Conservation (phyloP, 1,139 yeast species). For the Yamadazyma epiphylla region DNA sequence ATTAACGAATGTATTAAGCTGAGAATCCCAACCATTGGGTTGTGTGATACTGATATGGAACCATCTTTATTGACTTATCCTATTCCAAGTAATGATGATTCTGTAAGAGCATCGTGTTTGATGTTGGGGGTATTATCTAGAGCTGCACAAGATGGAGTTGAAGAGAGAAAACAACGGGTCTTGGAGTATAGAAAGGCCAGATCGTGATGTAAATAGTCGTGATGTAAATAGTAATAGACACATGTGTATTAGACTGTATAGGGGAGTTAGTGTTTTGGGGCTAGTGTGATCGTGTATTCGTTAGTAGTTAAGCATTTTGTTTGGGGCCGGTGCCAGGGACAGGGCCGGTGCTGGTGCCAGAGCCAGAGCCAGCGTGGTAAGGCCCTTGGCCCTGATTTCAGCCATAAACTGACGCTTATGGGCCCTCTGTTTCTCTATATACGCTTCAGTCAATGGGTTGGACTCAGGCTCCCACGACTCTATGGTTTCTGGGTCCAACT, state of each 20-base stretch:
- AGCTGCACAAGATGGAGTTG: conserved; percentile 79
- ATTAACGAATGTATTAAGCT: conserved; percentile 77
- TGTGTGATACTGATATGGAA: conserved; percentile 91
- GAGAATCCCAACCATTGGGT: conserved; percentile 89
- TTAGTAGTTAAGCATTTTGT: too few relatives aligned
- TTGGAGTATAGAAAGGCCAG: conserved; percentile 20
- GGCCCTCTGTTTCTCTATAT: conserved; percentile 13
- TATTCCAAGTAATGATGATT: conserved; percentile 94
- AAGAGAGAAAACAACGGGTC: conserved; percentile 47
- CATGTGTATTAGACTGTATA: too few relatives aligned
- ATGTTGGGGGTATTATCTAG: conserved; percentile 78
- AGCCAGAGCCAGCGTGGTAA: too few relatives aligned
- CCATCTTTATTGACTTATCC: conserved; percentile 89
- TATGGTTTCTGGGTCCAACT: conserved; percentile 10
- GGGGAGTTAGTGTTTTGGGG: too few relatives aligned
- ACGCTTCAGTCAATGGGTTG: conserved; percentile 6
- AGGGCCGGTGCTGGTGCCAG: too few relatives aligned
- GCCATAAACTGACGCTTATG: conserved; percentile 20
- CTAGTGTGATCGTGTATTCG: too few relatives aligned
- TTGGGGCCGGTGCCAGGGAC: too few relatives aligned
- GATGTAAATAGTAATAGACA: too few relatives aligned
- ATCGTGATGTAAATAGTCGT: too few relatives aligned
- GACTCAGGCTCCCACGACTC: conserved; percentile 4
- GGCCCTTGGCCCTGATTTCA: conserved; percentile 21
- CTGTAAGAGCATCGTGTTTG: conserved; percentile 75